phyloP scores from a whole-genome alignment of 1,139 yeast species.

The Yamadazyma aaseri region DNA sequence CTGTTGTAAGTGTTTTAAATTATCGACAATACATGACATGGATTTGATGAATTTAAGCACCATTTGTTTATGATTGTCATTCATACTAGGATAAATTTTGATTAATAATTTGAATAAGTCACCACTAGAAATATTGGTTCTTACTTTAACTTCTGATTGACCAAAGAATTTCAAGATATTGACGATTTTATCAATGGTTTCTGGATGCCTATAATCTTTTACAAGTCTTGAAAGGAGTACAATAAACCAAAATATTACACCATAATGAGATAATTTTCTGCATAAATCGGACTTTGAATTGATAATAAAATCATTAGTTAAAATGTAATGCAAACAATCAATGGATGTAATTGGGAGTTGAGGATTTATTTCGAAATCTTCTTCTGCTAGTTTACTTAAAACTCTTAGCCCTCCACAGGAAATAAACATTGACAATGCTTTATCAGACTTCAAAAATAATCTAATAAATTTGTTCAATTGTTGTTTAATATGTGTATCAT shows the following conservation, averaged over 20 bases:
- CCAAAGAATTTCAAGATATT: constrained; percentile 41
- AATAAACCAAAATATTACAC: constrained; percentile 50
- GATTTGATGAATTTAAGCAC: constrained; percentile 44
- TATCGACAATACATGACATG: constrained; percentile 39
- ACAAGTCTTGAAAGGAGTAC: constrained; percentile 38
- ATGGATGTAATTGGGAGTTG: constrained; percentile 49
- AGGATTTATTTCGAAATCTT: constrained; percentile 47
- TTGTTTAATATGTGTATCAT: constrained; percentile 34
- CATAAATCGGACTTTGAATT: constrained; percentile 54
- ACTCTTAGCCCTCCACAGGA: constrained; percentile 57
- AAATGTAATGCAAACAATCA: constrained; percentile 43
- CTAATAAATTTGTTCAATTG: constrained; percentile 47
- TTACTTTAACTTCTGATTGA: constrained; percentile 44
- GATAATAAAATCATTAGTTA: constrained; percentile 43
- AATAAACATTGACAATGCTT: constrained; percentile 49
- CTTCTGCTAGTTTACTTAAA: constrained; percentile 53
- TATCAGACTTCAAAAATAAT: constrained; percentile 35
- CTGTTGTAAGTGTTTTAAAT: constrained; percentile 32
- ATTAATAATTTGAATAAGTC: constrained; percentile 48
- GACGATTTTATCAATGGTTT: constrained; percentile 31
- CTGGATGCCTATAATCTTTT: constrained; percentile 13
- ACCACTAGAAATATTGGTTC: constrained; percentile 38
- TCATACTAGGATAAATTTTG: constrained; percentile 34
- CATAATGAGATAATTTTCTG: constrained; percentile 50
- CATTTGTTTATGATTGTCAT: constrained; percentile 31